Evolutionary conservation across 176 grass and related monocot species (phyloP).

Genomic region (Microstegium vimineum): DNA sequence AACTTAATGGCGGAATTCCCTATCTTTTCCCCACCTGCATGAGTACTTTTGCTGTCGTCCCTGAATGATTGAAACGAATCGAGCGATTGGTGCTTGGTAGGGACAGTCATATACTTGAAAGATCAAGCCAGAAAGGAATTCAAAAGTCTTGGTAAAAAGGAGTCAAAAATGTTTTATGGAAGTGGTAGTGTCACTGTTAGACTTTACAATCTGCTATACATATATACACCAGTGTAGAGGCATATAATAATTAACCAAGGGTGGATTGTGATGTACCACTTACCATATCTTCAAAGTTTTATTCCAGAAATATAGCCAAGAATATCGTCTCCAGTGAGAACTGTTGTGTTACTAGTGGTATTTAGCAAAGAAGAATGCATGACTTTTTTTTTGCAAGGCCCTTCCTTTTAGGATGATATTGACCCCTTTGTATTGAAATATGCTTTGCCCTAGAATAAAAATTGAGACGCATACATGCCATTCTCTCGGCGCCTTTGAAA

Average conservation of each 20-base stretch:
- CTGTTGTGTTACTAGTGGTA: background rate
- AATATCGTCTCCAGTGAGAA: background rate
- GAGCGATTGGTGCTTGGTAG: constrained; percentile 38
- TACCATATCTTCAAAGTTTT: constrained; percentile 18
- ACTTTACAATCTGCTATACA: constrained; percentile 24
- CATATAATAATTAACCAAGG: constrained; percentile 2
- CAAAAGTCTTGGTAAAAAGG: constrained; percentile 38
- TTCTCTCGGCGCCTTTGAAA: background rate
- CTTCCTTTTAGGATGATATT: background rate
- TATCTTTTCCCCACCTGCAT: constrained; percentile 3
- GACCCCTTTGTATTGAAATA: background rate
- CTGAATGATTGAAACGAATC: constrained; percentile 49
- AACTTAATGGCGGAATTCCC: constrained; percentile 26
- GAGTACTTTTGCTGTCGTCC: constrained; percentile 34
- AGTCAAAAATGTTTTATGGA: constrained; percentile 29
- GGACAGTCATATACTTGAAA: constrained; percentile 24
- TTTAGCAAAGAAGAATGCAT: background rate
- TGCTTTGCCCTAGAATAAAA: constrained; percentile 6
- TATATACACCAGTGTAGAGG: background rate
- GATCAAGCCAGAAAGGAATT: constrained; percentile 32
- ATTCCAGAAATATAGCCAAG: background rate
- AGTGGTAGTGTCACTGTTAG: constrained; percentile 37
- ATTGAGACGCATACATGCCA: background rate
- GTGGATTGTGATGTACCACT: constrained; percentile 38
- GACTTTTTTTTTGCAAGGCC: background rate